Percentiles rank a stretch among this genome's conserved stretches.
Evolutionary conservation across 1,284 basidiomycete genomes (phyloP).

Genomic region (Grifola frondosa): DNA sequence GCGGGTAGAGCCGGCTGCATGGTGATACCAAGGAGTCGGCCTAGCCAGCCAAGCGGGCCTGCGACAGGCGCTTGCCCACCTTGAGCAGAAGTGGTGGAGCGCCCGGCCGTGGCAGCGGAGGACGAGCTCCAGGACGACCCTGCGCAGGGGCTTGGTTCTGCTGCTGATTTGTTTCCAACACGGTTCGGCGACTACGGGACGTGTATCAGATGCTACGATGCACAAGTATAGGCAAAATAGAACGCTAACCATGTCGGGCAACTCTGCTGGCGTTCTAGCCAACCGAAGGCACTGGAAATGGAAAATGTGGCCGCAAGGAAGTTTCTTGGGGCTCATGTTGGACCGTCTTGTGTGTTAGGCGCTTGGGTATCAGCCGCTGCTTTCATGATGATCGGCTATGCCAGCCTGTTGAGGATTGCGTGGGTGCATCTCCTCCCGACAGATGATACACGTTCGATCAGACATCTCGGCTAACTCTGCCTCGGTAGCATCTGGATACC

Average conservation of each 20-base stretch:
- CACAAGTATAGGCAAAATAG: slow-evolving; percentile 7
- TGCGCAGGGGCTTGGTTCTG: slow-evolving; percentile 28
- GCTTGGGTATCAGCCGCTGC: slow-evolving; percentile 21
- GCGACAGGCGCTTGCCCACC: slow-evolving; percentile 12
- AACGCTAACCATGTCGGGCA: slow-evolving; percentile 90
- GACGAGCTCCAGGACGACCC: slow-evolving; percentile 24
- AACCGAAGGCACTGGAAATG: slow-evolving; percentile 97
- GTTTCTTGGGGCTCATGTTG: slow-evolving; percentile 94
- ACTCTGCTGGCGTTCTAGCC: slow-evolving; percentile 95
- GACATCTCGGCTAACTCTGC: slow-evolving; percentile 80
- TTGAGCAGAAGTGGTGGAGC: slow-evolving; percentile 8
- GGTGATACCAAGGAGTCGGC: slow-evolving; percentile 46
- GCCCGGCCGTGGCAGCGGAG: slow-evolving; percentile 13
- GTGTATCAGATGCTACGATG: slow-evolving; percentile 10
- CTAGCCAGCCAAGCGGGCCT: slow-evolving; percentile 41
- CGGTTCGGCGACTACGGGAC: slow-evolving; percentile 73
- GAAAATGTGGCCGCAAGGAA: slow-evolving; percentile 96
- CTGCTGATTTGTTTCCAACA: slow-evolving; percentile 57
- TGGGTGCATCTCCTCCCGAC: slow-evolving; percentile 92
- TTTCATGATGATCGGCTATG: slow-evolving; percentile 11
- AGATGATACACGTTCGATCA: slow-evolving; percentile 97
- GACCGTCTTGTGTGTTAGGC: slow-evolving; percentile 55
- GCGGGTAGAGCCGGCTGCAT: slow-evolving; percentile 25
- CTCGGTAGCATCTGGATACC: slow-evolving; percentile 92
- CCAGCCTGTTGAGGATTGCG: slow-evolving; percentile 28